Evolutionary conservation across 768 basidiomycete species (phyloP), one percentile per base, ranked within the genome.

Genomic region (Sarcodon sp.): DNA sequence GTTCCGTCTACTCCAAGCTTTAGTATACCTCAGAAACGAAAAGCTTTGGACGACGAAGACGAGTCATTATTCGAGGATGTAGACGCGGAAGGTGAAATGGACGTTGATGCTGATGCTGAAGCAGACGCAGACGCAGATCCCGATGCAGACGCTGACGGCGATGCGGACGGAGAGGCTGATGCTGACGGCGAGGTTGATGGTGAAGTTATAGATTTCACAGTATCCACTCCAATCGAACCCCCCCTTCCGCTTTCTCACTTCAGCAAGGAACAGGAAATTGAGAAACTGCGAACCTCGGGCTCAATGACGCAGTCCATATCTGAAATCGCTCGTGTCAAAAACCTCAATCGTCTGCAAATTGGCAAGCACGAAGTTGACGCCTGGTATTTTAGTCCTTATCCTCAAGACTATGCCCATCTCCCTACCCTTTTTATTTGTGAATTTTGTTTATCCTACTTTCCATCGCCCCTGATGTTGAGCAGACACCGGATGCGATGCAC

Each of bases 341-440:
- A 99, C 63, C 75, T 99, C 55, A 96, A 98, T 64, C 82, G 87
- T 50, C 76, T 99, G 31, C 91, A 94, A 63, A 98, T 99, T 52
- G 96, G 96, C 49, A 80, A 78, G 62, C 84, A 96, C 69, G 90
- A 96, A 67, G 89, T 99, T 55, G 96, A 99, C 57, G 85, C 96
- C n/a, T 99, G 96, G 96, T 99, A 99, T 66, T 98, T 98, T 73
- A 92, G 88, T 58, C 96, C 96, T 18, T 99, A 98, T 68, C 96
- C 96, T 9, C 86, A 89, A 67, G 96, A 98, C 68, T 98, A 89
- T 69, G 91, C 96, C 41, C 88, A 98, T 65, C 79, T 94, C 27
- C 91, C 93, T 15, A 70, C 93, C 52, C 75, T 99, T 41, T 98
- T 93, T 73, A 81, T 99, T 61, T 99, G 96, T 81, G 94, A 99